Evolutionary conservation across 2,329 filamentous ascomycete genomes (phyloP).

Genomic region (Penicillium sp.): DNA sequence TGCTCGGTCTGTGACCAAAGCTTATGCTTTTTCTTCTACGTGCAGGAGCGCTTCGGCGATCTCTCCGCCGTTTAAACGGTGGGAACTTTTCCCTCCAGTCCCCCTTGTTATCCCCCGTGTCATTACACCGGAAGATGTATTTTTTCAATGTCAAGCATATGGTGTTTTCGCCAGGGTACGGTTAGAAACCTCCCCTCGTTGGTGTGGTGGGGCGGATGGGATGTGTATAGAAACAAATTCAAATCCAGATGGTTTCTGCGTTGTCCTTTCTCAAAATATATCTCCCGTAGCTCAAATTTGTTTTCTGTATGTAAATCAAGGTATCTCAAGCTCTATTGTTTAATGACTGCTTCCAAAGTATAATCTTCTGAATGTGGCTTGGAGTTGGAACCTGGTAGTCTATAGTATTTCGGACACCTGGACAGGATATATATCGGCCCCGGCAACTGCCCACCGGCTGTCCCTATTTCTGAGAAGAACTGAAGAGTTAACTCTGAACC

Average conservation of each 20-base stretch:
- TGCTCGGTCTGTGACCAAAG: background rate
- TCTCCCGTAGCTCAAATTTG: background rate
- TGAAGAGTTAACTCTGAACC: too few species aligned
- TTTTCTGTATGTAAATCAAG: background rate
- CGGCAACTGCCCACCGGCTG: background rate
- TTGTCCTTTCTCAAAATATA: conserved; percentile 10
- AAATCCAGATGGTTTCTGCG: conserved; percentile 39
- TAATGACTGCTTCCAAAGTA: background rate
- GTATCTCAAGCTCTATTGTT: background rate
- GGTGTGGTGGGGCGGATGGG: conserved; percentile 39
- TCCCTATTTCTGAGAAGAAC: too few species aligned
- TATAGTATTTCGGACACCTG: background rate
- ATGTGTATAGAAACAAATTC: conserved; percentile 48
- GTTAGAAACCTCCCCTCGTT: conserved; percentile 29
- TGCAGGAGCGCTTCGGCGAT: conserved; percentile 97
- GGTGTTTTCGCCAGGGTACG: conserved; percentile 25
- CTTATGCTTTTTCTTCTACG: conserved; percentile 29
- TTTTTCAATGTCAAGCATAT: conserved; percentile 36
- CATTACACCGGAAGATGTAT: conserved; percentile 36
- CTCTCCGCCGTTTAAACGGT: conserved; percentile 82
- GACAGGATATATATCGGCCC: background rate
- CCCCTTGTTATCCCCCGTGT: conserved; percentile 38
- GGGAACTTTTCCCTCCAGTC: conserved; percentile 29
- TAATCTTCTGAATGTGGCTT: background rate
- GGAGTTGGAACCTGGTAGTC: background rate